Conservation (phyloP, 2,329 filamentous ascomycete species). For the Colletotrichum agaves region DNA sequence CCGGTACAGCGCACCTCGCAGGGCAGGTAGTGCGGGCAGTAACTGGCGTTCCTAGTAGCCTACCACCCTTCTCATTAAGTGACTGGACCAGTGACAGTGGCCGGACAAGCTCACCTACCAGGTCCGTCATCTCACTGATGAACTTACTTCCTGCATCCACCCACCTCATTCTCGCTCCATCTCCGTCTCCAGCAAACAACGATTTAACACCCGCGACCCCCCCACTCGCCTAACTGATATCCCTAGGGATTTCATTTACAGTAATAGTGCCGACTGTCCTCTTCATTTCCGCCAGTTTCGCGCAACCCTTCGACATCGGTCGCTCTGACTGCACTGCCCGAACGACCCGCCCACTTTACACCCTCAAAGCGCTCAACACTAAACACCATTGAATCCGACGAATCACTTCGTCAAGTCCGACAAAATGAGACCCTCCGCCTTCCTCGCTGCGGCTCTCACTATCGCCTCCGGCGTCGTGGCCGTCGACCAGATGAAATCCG, state of each 20-base stretch:
- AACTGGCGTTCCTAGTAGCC: neutral
- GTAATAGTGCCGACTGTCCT: neutral
- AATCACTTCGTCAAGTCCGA: neutral
- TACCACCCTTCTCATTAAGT: conserved; percentile 1
- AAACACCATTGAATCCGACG: neutral
- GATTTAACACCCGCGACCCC: conserved; percentile 32
- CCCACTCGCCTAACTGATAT: neutral
- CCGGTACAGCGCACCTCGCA: neutral
- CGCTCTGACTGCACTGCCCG: conserved; percentile 7
- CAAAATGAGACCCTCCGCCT: conserved; percentile 72
- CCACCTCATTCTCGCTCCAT: conserved; percentile 2
- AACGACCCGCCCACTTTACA: conserved; percentile 4
- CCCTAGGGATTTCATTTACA: conserved; percentile 7
- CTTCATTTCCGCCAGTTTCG: conserved; percentile 10
- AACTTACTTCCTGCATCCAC: conserved; percentile 30
- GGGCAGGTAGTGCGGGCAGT: conserved; percentile 15
- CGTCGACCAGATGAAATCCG: conserved; percentile 74
- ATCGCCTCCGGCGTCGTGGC: conserved; percentile 68
- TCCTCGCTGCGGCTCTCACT: conserved; percentile 66
- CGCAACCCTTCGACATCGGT: conserved; percentile 9
- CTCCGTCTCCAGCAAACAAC: conserved; percentile 31
- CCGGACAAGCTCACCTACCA: neutral
- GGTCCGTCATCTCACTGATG: conserved; percentile 1
- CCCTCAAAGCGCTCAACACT: conserved; percentile 1
- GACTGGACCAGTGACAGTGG: neutral